Base-by-base conservation (phyloP, 2,329 filamentous ascomycete species). In the Phaeophleospora eucalypticola region DNA sequence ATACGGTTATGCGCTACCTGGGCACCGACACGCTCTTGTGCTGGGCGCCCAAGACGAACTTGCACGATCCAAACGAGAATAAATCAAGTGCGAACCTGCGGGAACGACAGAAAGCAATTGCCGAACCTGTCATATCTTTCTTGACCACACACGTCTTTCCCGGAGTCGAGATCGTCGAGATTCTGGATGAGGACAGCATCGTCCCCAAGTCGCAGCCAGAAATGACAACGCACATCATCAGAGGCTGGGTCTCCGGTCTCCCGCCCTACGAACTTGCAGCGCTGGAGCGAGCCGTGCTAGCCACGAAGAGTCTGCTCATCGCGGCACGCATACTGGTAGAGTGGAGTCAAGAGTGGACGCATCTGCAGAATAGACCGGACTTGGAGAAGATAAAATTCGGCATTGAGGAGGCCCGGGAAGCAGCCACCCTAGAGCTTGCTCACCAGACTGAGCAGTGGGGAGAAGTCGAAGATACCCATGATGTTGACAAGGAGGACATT, bases 401-500 rank as follows among this genome's bases (percentile, higher is more conserved):
- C 0, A 83, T 94, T 10, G 86, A 95, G 60, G 83, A 95, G 65
- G 91, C 90, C 1, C 83, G 87, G 0, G 75, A 78, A 60, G 84
- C 86, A 12, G 83, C 85, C 4, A 95, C 80, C 59, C 67, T 94
- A 35, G 93, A 98, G 73, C 88, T 95, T 14, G 77, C 81, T 54
- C 96, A 89, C 84, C 93, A 98, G 77, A 94, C 84, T 1, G 74
- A 79, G 20, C 83, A 86, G 69, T 97, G 93, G 91, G 93, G 93
- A 7, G 90, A 95, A 74, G 93, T 98, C 1, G 93, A 98, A 67
- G 90, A 98, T 69, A 95, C 90, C 20, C 93, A 98, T 70, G 93
- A 98, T 73, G 93, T 98, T 1, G 86, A 95, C 61, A 87, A 84
- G 68, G 91, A 95, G 68, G 93, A 98, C 68, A 59, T 97, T 56